Conservation (phyloP, 2,329 filamentous ascomycete genomes). For the Fusarium fujikuroi region DNA sequence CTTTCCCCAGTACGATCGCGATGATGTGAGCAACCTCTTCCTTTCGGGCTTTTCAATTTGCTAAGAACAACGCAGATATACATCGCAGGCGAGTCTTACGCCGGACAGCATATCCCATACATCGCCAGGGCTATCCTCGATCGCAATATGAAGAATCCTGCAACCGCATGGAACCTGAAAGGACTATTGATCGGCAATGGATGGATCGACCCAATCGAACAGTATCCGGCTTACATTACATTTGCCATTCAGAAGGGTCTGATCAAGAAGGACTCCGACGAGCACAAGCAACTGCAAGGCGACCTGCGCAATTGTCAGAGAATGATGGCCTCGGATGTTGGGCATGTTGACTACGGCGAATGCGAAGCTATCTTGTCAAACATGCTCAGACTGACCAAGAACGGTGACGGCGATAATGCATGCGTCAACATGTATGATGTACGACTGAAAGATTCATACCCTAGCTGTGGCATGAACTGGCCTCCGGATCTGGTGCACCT, state of each 20-base stretch:
- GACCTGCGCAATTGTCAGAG: slow-evolving; percentile 76
- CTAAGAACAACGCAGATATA: slow-evolving; percentile 73
- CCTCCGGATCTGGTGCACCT: slow-evolving; percentile 84
- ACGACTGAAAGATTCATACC: slow-evolving; percentile 80
- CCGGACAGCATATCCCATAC: slow-evolving; percentile 96
- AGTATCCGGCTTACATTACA: slow-evolving; percentile 87
- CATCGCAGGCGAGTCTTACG: slow-evolving; percentile 94
- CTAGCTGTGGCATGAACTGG: slow-evolving; percentile 97
- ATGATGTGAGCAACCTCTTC: slow-evolving; percentile 78
- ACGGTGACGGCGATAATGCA: slow-evolving; percentile 61
- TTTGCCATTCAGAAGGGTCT: slow-evolving; percentile 83
- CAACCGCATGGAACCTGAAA: slow-evolving; percentile 75
- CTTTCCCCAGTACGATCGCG: slow-evolving; percentile 90
- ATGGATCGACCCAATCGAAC: slow-evolving; percentile 91
- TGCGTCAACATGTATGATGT: slow-evolving; percentile 99
- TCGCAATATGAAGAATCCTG: slow-evolving; percentile 75
- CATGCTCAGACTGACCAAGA: slow-evolving; percentile 74
- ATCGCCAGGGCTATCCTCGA: slow-evolving; percentile 91
- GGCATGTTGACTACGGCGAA: slow-evolving; percentile 70
- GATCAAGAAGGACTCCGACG: slow-evolving; percentile 72
- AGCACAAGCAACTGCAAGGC: slow-evolving; percentile 72
- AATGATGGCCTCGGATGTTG: slow-evolving; percentile 59
- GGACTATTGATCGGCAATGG: slow-evolving; percentile 96
- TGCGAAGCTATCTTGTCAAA: slow-evolving; percentile 84
- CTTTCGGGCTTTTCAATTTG: background rate